Evolutionary conservation across 2,329 filamentous ascomycete species (phyloP).

Genomic region (Colletotrichum plurivorum): DNA sequence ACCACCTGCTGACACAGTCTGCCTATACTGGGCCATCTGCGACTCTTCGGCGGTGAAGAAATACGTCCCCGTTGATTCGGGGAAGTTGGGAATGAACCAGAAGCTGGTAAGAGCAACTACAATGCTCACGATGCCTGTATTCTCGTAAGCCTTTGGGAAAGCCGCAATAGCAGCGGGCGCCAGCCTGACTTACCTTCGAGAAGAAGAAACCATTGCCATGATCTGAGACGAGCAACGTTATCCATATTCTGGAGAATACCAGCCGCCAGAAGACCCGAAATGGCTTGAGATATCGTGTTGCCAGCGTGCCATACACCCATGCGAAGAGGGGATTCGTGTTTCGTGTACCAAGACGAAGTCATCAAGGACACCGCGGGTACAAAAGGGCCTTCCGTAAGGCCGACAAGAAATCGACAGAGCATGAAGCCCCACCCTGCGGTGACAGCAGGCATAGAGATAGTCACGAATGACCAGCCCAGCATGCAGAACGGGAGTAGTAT

Average conservation of each 20-base stretch:
- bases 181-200: constrained; percentile 46
- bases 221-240: constrained; percentile 48
- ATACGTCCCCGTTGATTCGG: constrained; percentile 48
- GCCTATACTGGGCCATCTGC: constrained; percentile 54
- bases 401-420: constrained; percentile 50
- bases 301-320: constrained; percentile 63
- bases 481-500: constrained; percentile 55
- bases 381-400: constrained; percentile 54
- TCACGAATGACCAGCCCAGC: constrained; percentile 59
- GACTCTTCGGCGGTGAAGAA: constrained; percentile 55
- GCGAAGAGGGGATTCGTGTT: constrained; percentile 57
- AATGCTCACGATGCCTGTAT: constrained; percentile 48
- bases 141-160: constrained; percentile 4
- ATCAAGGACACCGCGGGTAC: constrained; percentile 63
- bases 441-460: constrained; percentile 59
- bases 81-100: constrained; percentile 55
- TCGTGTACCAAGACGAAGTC: constrained; percentile 63
- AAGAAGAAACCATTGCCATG: constrained; percentile 61
- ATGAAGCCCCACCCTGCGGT: constrained; percentile 47
- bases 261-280: constrained; percentile 60
- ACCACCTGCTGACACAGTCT: constrained; percentile 53
- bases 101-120: constrained; percentile 49
- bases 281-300: constrained; percentile 59
- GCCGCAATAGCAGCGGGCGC: too few relatives aligned
- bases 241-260: constrained; percentile 61